Base-by-base conservation (phyloP, 106 monocot genomes). In the Alisma plantagoaquatica region DNA sequence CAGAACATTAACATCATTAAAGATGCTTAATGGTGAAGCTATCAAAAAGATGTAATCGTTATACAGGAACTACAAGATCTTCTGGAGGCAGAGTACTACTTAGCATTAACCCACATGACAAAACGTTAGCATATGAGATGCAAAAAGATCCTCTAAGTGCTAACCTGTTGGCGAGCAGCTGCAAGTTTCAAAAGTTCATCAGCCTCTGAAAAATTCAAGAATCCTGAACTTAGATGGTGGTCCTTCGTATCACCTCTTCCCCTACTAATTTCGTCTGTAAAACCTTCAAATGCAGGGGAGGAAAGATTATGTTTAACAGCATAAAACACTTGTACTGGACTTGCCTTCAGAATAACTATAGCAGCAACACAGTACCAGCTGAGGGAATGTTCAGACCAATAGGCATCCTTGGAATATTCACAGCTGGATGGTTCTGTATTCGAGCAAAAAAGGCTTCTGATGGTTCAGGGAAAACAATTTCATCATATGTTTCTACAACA, bases 151-250 rank as follows among this genome's bases (percentile, higher is more conserved):
- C n/a, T n/a, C n/a, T n/a, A n/a, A 22, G 4, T 10, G 12, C 29
- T 73, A n/a, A 98, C 98, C 73, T 98, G 98, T 67, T 98, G 98
- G 32, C 89, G 84, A 61, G 90, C 98, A 52, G 98, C 98, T 19
- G 98, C 90, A 57, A 98, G 76, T 71, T 98, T 98, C 33, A 90
- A 30, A 10, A 98, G 70, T 68, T 98, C 89, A 70, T 98, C 98
- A 27, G 98, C 98, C 79, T 98, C 98, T 19, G 98, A 98, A 54
- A 98, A 98, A 75, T 79, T 98, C 54, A 61, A 61, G 71, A 82
- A 98, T 85, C 90, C 89, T 66, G 79, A 90, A 51, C 70, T 71
- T 45, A 86, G 49, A 59, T 63, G 79, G 77, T 98, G 78, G 45
- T 98, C 98, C 55, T 98, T 98, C 8, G 85, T 86, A 28, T 98